Conservation (phyloP, 257 asterid genomes). For the Lycium barbarum region DNA sequence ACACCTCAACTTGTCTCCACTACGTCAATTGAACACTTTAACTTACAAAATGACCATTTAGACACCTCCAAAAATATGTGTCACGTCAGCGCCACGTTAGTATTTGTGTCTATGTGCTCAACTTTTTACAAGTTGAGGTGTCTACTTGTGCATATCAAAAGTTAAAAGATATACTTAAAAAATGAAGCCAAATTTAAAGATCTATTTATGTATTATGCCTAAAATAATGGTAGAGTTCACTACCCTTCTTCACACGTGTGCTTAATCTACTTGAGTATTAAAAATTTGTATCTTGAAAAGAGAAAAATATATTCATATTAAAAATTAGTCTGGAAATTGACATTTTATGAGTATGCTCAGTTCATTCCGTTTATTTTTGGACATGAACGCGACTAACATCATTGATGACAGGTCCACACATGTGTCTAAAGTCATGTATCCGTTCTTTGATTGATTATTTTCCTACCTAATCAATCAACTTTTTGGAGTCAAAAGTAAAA, state of each 20-base stretch:
- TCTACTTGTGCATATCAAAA: too few species aligned
- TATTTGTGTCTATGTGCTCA: too few species aligned
- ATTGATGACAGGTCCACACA: slow-evolving; percentile 78
- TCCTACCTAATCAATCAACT: too few species aligned
- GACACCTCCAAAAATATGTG: too few species aligned
- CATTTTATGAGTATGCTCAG: background rate
- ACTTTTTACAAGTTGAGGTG: too few species aligned
- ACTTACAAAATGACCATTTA: too few species aligned
- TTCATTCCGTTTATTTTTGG: background rate
- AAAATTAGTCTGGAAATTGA: background rate
- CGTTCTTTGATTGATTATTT: too few species aligned
- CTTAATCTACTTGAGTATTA: background rate
- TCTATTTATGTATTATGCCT: background rate
- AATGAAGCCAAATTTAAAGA: too few species aligned
- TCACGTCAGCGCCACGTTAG: too few species aligned
- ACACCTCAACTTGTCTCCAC: too few species aligned
- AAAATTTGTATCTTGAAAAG: background rate
- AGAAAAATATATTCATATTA: background rate
- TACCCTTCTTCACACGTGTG: background rate
- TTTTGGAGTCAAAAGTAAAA: too few species aligned
- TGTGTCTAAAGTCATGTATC: slow-evolving; percentile 56
- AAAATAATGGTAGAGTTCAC: slow-evolving; percentile 18
- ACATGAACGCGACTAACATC: slow-evolving; percentile 63
- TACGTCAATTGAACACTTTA: slow-evolving; percentile 14
- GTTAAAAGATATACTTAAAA: too few species aligned